Evolutionary conservation across 1,284 basidiomycete species (phyloP).

Genomic region (Veloporphyrellus conicus): DNA sequence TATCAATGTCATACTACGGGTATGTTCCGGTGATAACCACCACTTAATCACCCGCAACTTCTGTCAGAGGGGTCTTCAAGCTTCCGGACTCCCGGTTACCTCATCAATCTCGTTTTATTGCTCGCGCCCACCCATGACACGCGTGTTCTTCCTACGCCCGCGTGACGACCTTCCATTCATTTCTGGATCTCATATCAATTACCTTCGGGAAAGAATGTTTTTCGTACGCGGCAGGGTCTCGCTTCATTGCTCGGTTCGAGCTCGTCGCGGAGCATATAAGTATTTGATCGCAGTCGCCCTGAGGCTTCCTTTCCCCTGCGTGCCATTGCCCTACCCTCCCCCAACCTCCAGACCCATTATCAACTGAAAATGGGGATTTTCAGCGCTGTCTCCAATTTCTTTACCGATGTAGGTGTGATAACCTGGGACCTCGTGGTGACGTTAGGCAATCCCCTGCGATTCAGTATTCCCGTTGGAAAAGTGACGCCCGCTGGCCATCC

Average conservation of each 20-base stretch:
- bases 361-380: slow-evolving; percentile 16
- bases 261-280: background rate
- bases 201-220: background rate
- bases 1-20: no score
- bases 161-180: background rate
- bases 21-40: no score
- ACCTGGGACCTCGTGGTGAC: slow-evolving; percentile 55
- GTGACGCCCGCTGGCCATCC: slow-evolving; percentile 56
- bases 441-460: slow-evolving; percentile 52
- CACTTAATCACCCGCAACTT: no score
- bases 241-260: background rate
- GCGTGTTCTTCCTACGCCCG: no score
- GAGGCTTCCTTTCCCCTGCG: background rate
- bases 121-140: no score
- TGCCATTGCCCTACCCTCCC: background rate
- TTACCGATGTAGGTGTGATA: slow-evolving; percentile 37
- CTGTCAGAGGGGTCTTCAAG: no score
- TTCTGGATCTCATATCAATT: background rate
- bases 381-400: slow-evolving; percentile 27
- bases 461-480: slow-evolving; percentile 45
- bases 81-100: no score
- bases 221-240: no score
- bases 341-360: background rate
- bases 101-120: no score
- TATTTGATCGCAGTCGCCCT: slow-evolving; percentile 5